Evolutionary conservation across 306 rosid genomes (phyloP), one percentile per base, ranked within the genome.

Genomic region (Abrus pulchellus): DNA sequence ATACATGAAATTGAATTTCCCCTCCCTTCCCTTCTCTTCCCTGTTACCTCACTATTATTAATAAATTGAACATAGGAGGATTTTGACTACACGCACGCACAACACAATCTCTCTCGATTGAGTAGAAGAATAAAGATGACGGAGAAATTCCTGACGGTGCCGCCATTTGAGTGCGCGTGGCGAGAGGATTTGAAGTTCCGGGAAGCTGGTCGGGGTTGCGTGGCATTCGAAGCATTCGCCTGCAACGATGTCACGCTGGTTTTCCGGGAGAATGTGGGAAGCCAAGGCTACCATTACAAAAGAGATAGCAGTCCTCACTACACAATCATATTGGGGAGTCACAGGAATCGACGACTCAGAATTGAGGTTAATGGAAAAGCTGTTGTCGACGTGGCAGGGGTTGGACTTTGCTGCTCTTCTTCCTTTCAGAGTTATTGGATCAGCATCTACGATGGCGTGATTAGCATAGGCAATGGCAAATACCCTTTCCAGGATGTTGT

Each of bases 81-180:
- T 64, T 6, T 40, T 65, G 52, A 9, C 41, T 41, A 33, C 34
- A 36, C 40, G 20, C n/a, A n/a, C n/a, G n/a, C 20, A 20, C 20
- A 20, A 36, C 40, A 36, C 40, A 36, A 36, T 44, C 48, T 44
- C 48, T 44, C 48, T 44, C 20, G 20, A 9, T 12, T 41, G 72
- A 14, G 52, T 9, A 9, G 9, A 43, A 45, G 55, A 68, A 45
- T 10, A 28, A 77, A 60, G 73, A 74, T 53, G 86, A 80, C 87
- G 86, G 94, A 90, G 66, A 91, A 89, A 40, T 84, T 87, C 71
- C 85, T 94, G 10, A 93, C 94, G 0, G 99, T 94, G 82, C 92
- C 99, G 11, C 99, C 97, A 6, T 93, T 94, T 4, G 95, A 93
- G 95, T 94, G 99, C 49, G 93, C 93, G 27, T 94, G 99, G 99